Conservation (phyloP, 2,329 filamentous ascomycete species). For the Neopestalotiopsis sp. region DNA sequence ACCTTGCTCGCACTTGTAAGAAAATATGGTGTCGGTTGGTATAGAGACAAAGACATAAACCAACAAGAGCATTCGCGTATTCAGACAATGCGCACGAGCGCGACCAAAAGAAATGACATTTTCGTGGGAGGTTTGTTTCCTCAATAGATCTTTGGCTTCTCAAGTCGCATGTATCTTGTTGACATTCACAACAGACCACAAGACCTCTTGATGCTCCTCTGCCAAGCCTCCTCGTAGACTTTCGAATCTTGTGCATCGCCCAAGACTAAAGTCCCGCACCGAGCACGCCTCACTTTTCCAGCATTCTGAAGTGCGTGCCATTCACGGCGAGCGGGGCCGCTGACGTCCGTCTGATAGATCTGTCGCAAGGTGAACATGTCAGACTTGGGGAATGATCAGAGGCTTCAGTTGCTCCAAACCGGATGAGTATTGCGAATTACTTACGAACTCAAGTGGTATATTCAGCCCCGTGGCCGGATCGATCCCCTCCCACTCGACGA, state of each 20-base stretch:
- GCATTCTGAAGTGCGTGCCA: not conserved
- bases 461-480: conserved; percentile 28
- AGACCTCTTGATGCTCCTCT: not conserved
- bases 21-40: too few relatives aligned
- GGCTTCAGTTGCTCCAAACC: not conserved
- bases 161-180: too few relatives aligned
- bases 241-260: not conserved
- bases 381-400: not conserved
- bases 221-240: not conserved
- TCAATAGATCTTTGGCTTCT: not conserved
- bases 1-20: too few relatives aligned
- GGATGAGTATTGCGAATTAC: conserved; percentile 14
- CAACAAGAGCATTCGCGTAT: too few relatives aligned
- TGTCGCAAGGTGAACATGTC: not conserved
- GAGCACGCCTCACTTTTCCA: not conserved
- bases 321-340: not conserved
- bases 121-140: not conserved
- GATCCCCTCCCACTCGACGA: conserved; percentile 35
- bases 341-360: not conserved
- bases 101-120: too few relatives aligned
- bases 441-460: conserved; percentile 33
- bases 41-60: too few relatives aligned
- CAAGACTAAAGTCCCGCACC: not conserved
- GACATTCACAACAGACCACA: not conserved
- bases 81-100: too few relatives aligned